A percentile compares a stretch with the other conserved stretches of the same genome.
Evolutionary conservation across 441 rosid species (phyloP).

Genomic region (Syzygium syzygioides): DNA sequence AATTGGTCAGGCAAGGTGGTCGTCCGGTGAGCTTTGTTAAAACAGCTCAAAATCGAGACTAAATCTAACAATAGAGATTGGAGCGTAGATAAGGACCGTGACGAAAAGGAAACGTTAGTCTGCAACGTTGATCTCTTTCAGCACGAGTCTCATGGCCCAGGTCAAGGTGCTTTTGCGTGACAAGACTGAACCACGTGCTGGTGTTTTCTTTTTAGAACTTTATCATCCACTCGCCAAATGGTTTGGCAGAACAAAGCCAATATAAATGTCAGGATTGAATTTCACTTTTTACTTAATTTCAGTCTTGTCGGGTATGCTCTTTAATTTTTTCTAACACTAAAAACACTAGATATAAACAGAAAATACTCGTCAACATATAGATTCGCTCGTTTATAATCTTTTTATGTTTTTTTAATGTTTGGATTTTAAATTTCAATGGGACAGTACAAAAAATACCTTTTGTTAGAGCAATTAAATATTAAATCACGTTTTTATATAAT

Average conservation of each 20-base stretch:
- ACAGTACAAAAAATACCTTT: fast-evolving
- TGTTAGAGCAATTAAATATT: neutral
- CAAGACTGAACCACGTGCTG: neutral
- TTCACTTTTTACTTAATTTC: fast-evolving
- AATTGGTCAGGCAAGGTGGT: too few species aligned
- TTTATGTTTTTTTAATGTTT: neutral
- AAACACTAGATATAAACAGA: neutral
- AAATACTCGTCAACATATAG: neutral
- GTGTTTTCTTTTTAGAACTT: too few species aligned
- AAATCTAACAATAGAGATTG: neutral
- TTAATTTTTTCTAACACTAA: neutral
- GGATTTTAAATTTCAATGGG: neutral
- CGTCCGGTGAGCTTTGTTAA: too few species aligned
- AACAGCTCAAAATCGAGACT: too few species aligned
- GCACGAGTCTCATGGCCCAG: neutral
- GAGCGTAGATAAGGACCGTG: fast-evolving
- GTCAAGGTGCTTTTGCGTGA: neutral
- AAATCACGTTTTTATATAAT: too few species aligned
- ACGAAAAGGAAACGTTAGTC: neutral
- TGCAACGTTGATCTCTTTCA: neutral
- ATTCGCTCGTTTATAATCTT: neutral
- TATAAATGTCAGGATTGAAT: neutral
- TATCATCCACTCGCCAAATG: too few species aligned
- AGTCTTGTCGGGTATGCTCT: neutral
- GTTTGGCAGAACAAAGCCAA: too few species aligned